Base-by-base conservation (phyloP, 202 grass and related monocot species). In the Carex arenaria region DNA sequence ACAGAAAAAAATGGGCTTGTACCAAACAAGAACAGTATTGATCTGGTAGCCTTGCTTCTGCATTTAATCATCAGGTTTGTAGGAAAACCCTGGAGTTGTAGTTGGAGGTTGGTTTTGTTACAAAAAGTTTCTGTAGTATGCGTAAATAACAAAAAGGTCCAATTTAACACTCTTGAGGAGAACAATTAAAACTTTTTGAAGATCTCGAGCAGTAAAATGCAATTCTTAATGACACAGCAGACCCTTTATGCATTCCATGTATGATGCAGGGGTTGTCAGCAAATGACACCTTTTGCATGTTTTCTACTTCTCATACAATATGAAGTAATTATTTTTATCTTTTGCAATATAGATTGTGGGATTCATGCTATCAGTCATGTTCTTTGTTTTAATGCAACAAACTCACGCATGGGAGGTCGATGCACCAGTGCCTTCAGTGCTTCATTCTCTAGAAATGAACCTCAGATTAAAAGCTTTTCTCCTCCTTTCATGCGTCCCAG, bases 311-410 rank as follows among this genome's bases (percentile, higher is more conserved):
- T 34, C 15, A 13, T 34, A 3, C 73, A 18, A 77, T n/a, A 57
- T 54, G 3, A 74, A 56, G 26, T 60, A 78, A 38, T 5, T 78
- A 77, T 10, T 78, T 36, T 60, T 78, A 28, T 60, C 20, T 78
- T 63, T 7, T 85, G 69, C 18, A 80, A 84, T 92, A 86, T 89
- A 98, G 96, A 95, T 98, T 86, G 82, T 90, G 78, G 93, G 93
- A 80, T 93, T 98, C 86, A 95, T 95, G 96, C 80, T 95, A 68
- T 88, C 89, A 15, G 63, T 85, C 62, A 90, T 93, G 53, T 87
- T 98, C 71, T 98, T 98, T 67, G 96, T 87, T 64, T 85, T 98
- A 66, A 98, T 93, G 91, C 80, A 86, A 85, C 96, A 98, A 85
- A 85, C 89, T 11, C 87, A 68, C 83, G 91, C 96, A 86, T 95